A percentile compares a stretch with the other conserved stretches of the same genome.
phyloP scores from a whole-genome alignment of 192 early-diverging fungal species.

The Borealophlyctis nickersoniae region DNA sequence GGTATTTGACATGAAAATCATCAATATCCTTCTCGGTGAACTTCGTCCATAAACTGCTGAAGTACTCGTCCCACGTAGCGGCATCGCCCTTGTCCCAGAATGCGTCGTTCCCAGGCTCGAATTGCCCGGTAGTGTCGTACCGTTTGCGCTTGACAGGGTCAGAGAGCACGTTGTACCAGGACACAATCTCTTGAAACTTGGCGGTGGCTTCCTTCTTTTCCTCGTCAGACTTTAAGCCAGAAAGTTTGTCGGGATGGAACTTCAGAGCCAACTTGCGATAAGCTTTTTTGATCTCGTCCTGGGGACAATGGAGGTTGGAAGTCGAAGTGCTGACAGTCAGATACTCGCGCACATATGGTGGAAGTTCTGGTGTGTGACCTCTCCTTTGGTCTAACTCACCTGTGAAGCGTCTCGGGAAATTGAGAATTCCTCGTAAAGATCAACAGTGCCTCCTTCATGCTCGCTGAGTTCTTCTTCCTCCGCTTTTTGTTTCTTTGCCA shows the following conservation, averaged over 20 bases:
- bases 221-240: conserved; percentile 13
- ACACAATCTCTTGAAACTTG: conserved; percentile 71
- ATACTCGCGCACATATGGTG: background rate
- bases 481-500: too few relatives aligned
- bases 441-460: too few relatives aligned
- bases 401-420: background rate
- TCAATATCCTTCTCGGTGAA: conserved; percentile 69
- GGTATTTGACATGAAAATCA: conserved; percentile 69
- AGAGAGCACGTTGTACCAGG: conserved; percentile 73
- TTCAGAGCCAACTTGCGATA: conserved; percentile 36
- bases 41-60: conserved; percentile 71
- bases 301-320: conserved; percentile 3
- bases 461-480: too few relatives aligned
- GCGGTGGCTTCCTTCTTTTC: conserved; percentile 52
- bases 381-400: background rate
- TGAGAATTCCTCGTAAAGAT: background rate
- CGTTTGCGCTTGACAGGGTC: conserved; percentile 58
- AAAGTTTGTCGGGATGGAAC: conserved; percentile 45
- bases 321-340: background rate
- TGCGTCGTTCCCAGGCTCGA: conserved; percentile 49
- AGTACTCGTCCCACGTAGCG: conserved; percentile 74
- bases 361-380: too few relatives aligned
- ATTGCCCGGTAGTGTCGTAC: conserved; percentile 76
- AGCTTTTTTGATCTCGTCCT: conserved; percentile 36
- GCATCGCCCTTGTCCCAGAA: conserved; percentile 19